A percentile compares a stretch with the other conserved stretches of the same genome.
phyloP scores from a whole-genome alignment of 768 basidiomycete species.

The Omphalotus guepiniiformis region DNA sequence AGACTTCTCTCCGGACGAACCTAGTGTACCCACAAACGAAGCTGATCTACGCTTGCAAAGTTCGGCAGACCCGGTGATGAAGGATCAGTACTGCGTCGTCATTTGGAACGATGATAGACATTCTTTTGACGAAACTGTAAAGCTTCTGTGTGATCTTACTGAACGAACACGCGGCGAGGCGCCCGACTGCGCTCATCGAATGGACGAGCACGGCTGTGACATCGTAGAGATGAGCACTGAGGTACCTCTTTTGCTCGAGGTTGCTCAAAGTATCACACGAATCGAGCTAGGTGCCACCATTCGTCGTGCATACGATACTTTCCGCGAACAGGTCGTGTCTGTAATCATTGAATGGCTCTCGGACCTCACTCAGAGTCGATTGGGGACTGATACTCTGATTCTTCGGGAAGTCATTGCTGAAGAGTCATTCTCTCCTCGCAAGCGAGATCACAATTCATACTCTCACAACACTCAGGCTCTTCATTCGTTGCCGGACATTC shows the following conservation, averaged over 20 bases:
- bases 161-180: slow-evolving; percentile 56
- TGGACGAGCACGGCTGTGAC: slow-evolving; percentile 80
- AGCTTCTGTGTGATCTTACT: slow-evolving; percentile 58
- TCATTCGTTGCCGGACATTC: slow-evolving; percentile 35
- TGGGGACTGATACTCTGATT: slow-evolving; percentile 62
- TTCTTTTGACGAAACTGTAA: slow-evolving; percentile 83
- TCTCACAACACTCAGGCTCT: slow-evolving; percentile 35
- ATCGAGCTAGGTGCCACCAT: slow-evolving; percentile 93
- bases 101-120: slow-evolving; percentile 99
- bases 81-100: slow-evolving; percentile 76
- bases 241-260: slow-evolving; percentile 57
- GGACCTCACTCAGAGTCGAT: slow-evolving; percentile 69
- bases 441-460: slow-evolving; percentile 44
- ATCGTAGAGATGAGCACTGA: slow-evolving; percentile 73
- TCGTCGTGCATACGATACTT: slow-evolving; percentile 81
- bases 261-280: slow-evolving; percentile 73
- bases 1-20: slow-evolving; percentile 78
- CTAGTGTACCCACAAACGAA: slow-evolving; percentile 59
- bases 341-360: slow-evolving; percentile 86
- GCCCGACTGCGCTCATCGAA: slow-evolving; percentile 44
- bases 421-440: slow-evolving; percentile 61
- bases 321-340: slow-evolving; percentile 78
- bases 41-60: slow-evolving; percentile 70
- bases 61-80: slow-evolving; percentile 73
- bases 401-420: slow-evolving; percentile 70